Conservation (phyloP, 345 rosid genomes). For the Erysimum cheiranthoides region DNA sequence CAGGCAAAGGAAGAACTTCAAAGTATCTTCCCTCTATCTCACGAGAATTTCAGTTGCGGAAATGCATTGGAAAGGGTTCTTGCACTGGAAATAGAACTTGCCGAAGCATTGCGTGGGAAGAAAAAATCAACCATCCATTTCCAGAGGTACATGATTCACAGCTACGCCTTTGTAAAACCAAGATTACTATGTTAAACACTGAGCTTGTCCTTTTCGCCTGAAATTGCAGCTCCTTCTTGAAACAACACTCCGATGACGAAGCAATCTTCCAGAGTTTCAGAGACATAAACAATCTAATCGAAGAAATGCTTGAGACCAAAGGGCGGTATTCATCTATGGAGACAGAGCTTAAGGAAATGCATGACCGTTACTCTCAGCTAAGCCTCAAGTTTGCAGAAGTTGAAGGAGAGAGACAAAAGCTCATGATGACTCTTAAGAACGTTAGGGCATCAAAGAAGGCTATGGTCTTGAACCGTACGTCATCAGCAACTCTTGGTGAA, state of each 20-base stretch:
- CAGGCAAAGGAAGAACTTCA: slow-evolving; percentile 92
- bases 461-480: slow-evolving; percentile 49
- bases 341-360: slow-evolving; percentile 92
- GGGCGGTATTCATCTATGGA: slow-evolving; percentile 70
- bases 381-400: slow-evolving; percentile 98
- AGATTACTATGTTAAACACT: slow-evolving; percentile 7
- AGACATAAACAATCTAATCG: slow-evolving; percentile 88
- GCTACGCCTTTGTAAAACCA: slow-evolving; percentile 12
- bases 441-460: slow-evolving; percentile 73
- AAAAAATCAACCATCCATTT: slow-evolving; percentile 68
- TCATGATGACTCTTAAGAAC: slow-evolving; percentile 92
- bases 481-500: slow-evolving; percentile 63
- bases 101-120: slow-evolving; percentile 80
- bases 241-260: slow-evolving; percentile 80
- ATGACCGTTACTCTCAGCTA: slow-evolving; percentile 86
- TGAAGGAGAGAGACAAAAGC: slow-evolving; percentile 98
- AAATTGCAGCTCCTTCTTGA: slow-evolving; percentile 78
- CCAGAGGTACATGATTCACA: slow-evolving; percentile 64
- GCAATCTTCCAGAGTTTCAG: slow-evolving; percentile 90
- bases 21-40: slow-evolving; percentile 69
- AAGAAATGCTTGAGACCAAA: slow-evolving; percentile 81
- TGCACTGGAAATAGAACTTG: slow-evolving; percentile 92
- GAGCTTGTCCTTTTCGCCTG: slow-evolving; percentile 23
- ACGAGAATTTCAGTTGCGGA: slow-evolving; percentile 60
- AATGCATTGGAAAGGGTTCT: slow-evolving; percentile 88